Evolutionary conservation across 2,329 filamentous ascomycete genomes (phyloP), one percentile per base, ranked within the genome.

Genomic region (Ophiostoma australiae): DNA sequence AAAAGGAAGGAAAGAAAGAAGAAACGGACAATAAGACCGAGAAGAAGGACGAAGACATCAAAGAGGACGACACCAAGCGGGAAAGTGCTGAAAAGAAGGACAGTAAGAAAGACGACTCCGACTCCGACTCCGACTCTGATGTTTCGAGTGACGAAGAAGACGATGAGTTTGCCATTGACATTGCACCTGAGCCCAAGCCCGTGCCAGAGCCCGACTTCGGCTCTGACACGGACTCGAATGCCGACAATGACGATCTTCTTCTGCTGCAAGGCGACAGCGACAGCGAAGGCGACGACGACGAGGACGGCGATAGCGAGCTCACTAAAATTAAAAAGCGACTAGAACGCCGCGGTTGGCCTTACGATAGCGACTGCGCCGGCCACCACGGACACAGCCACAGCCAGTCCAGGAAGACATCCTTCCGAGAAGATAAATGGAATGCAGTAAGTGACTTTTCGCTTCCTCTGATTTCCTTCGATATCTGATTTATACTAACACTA

Each of bases 121-220:
- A 63, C 11, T 33, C 58, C 13, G 55, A 61, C 41, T n/a, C 58
- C 37, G n/a, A 37, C 41, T 44, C 39, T 35, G 66, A 71, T 20
- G 55, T 63, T 4, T 55, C 44, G 11, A 35, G 4, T 15, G 48
- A 61, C 48, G 37, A 33, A 33, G 37, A 48, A 2, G 23, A 67
- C 41, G 37, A 67, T n/a, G 37, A 58, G n/a, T 15, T 52, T 17
- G 41, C 48, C 2, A 39, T 71, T 5, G 67, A 69, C 33, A 63
- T 69, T 17, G 44, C 58, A 11, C 70, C 69, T 0, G 71, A 71
- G 39, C 67, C 72, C 1, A 11, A 23, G 27, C 44, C 70, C n/a
- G 37, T 39, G 37, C 72, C 69, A 1, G 72, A 72, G n/a, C 72
- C 72, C 27, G 63, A 68, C 68, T 72, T 72, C 39, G 63, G 41